Percentiles rank a stretch among this genome's conserved stretches.
Evolutionary conservation across 768 basidiomycete genomes (phyloP).

Genomic region (Sarcomyxa edulis): DNA sequence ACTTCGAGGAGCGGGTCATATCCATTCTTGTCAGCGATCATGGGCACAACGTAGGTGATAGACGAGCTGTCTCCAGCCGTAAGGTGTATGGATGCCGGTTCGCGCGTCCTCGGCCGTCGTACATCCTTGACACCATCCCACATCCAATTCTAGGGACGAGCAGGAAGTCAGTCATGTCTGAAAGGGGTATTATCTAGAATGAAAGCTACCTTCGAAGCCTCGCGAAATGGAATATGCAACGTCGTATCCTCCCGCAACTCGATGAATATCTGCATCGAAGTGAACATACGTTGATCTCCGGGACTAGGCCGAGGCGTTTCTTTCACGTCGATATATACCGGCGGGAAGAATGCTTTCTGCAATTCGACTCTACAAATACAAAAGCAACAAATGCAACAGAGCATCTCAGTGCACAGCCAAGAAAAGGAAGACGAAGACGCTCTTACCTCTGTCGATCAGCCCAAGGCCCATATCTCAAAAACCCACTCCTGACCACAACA

Average conservation of each 20-base stretch:
- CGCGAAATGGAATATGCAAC: constrained; percentile 85
- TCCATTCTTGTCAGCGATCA: constrained; percentile 68
- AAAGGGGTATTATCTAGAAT: too few species aligned
- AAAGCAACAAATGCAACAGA: too few species aligned
- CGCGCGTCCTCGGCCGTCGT: constrained; percentile 48
- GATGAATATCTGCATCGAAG: constrained; percentile 72
- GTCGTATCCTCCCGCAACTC: constrained; percentile 76
- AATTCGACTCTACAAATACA: constrained; percentile 55
- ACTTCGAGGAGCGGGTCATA: constrained; percentile 79
- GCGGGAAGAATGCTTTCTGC: constrained; percentile 81
- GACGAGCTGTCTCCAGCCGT: constrained; percentile 78
- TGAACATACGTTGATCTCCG: constrained; percentile 82
- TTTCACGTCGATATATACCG: constrained; percentile 61
- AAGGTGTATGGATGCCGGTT: constrained; percentile 69
- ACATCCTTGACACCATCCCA: constrained; percentile 65
- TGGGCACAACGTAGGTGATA: constrained; percentile 78
- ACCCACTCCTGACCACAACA: constrained; percentile 69
- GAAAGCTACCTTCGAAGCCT: constrained; percentile 70
- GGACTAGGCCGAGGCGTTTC: constrained; percentile 55
- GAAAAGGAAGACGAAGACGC: neutral
- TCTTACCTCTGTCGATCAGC: constrained; percentile 84
- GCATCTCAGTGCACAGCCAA: constrained; percentile 1
- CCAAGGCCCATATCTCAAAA: constrained; percentile 90
- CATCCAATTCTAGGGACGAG: constrained; percentile 71
- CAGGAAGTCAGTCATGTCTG: neutral